These are phyloP conservation scores for Cruciata laevipes DNA, from an alignment of 257 asterid species.

Conservation along the genomic window DNA sequence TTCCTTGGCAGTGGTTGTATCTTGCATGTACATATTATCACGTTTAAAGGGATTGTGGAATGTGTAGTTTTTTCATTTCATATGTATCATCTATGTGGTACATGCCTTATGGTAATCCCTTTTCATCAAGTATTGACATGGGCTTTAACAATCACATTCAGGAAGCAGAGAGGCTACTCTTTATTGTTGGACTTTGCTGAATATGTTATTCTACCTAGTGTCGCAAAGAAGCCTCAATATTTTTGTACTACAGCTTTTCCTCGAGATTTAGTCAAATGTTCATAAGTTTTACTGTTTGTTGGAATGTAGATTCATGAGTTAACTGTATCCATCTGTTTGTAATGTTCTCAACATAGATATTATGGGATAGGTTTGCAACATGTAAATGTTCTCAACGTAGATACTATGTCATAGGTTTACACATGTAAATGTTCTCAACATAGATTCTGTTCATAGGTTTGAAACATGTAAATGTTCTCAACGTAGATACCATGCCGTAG, in stretches of 20 bases:
- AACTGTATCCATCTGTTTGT: slow-evolving; percentile 6
- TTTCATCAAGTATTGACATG: slow-evolving; percentile 38
- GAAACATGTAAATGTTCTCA: slow-evolving; percentile 12
- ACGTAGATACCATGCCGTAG: slow-evolving; percentile 19
- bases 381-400: slow-evolving; percentile 12
- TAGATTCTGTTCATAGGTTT: slow-evolving; percentile 20
- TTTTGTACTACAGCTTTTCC: slow-evolving; percentile 31
- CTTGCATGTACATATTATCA: too few relatives aligned
- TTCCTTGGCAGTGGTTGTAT: not conserved
- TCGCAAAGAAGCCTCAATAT: slow-evolving; percentile 48
- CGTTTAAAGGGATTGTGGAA: not conserved
- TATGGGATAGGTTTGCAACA: slow-evolving; percentile 17
- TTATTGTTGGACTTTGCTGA: slow-evolving; percentile 41
- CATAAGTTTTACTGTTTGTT: slow-evolving; percentile 26
- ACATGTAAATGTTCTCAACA: slow-evolving; percentile 5
- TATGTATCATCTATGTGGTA: slow-evolving; percentile 4
- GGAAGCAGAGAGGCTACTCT: slow-evolving; percentile 56
- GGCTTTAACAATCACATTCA: slow-evolving; percentile 51
- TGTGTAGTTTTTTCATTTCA: not conserved
- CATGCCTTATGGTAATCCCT: slow-evolving; percentile 12
- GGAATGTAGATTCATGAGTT: slow-evolving; percentile 9
- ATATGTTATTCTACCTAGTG: slow-evolving; percentile 37
- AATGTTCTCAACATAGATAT: slow-evolving; percentile 7
- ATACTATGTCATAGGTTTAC: slow-evolving; percentile 21
- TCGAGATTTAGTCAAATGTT: slow-evolving; percentile 21